Evolutionary conservation across 495 filamentous ascomycete genomes (phyloP).

Genomic region (Amorphotheca resinae): DNA sequence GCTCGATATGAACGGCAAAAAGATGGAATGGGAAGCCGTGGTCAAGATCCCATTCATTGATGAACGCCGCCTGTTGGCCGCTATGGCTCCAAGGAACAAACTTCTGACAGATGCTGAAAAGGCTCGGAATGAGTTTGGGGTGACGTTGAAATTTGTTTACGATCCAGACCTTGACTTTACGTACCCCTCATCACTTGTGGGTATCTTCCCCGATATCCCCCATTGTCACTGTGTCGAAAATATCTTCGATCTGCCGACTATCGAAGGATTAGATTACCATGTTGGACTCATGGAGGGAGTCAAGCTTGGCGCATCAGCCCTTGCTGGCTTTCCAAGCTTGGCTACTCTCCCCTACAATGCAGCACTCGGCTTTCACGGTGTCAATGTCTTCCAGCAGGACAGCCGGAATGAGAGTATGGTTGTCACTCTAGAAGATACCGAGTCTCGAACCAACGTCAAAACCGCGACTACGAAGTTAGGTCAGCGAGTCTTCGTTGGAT

Average conservation of each 20-base stretch:
- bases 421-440: constrained; percentile 65
- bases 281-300: constrained; percentile 81
- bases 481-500: constrained; percentile 80
- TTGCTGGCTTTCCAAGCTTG: constrained; percentile 88
- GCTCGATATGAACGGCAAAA: constrained; percentile 99
- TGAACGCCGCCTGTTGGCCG: constrained; percentile 66
- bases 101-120: constrained; percentile 65
- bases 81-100: constrained; percentile 73
- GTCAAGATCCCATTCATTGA: constrained; percentile 99
- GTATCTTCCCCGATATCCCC: constrained; percentile 80
- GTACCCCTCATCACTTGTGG: constrained; percentile 77
- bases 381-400: constrained; percentile 94
- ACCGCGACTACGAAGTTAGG: constrained; percentile 69
- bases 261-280: constrained; percentile 80
- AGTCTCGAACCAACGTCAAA: constrained; percentile 54
- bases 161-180: constrained; percentile 59
- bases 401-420: constrained; percentile 96
- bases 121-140: constrained; percentile 78
- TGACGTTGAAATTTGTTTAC: constrained; percentile 85
- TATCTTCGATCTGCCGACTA: constrained; percentile 82
- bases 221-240: constrained; percentile 90
- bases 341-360: constrained; percentile 73
- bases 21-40: constrained; percentile 99
- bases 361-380: constrained; percentile 73
- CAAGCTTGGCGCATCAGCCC: constrained; percentile 61